Conservation (phyloP, 169 alveolate genomes). For the Plasmodium coatneyi region DNA sequence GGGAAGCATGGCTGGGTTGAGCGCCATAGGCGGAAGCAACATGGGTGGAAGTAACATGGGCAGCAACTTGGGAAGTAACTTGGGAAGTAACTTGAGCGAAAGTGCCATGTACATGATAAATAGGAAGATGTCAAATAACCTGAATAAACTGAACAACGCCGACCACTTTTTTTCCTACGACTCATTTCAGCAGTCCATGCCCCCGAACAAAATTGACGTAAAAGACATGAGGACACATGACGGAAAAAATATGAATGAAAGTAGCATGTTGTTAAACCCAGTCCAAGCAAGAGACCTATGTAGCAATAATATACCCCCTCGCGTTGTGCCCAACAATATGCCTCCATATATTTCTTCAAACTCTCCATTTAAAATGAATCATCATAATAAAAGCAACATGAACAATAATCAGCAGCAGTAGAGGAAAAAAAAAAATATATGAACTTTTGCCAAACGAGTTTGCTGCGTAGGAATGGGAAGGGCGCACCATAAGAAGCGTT, state of each 20-base stretch:
- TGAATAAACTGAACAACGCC: slow-evolving; percentile 22
- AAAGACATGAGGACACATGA: slow-evolving; percentile 35
- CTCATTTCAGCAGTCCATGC: slow-evolving; percentile 23
- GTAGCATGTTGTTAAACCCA: slow-evolving; percentile 19
- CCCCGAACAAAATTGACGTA: slow-evolving; percentile 23
- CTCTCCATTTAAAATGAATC: slow-evolving; percentile 7
- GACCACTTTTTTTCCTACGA: slow-evolving; percentile 20
- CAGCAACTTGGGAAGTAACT: background rate
- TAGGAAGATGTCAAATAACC: slow-evolving; percentile 25
- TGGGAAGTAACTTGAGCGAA: slow-evolving; percentile 21
- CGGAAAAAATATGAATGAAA: slow-evolving; percentile 30
- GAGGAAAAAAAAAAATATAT: background rate
- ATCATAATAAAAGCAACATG: slow-evolving; percentile 24
- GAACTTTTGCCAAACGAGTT: background rate
- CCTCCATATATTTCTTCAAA: slow-evolving; percentile 15
- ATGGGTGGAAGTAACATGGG: no score
- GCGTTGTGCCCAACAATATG: slow-evolving; percentile 6
- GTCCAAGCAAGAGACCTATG: slow-evolving; percentile 25
- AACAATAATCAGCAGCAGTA: slow-evolving; percentile 33
- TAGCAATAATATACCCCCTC: slow-evolving; percentile 3
- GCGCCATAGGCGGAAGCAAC: no score
- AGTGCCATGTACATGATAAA: slow-evolving; percentile 29
- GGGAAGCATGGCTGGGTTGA: background rate
- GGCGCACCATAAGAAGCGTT: background rate
- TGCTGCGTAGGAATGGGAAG: background rate